These are phyloP conservation scores for Tremellales sp. DNA, from an alignment of 1,284 basidiomycete species.

Conservation along the genomic window DNA sequence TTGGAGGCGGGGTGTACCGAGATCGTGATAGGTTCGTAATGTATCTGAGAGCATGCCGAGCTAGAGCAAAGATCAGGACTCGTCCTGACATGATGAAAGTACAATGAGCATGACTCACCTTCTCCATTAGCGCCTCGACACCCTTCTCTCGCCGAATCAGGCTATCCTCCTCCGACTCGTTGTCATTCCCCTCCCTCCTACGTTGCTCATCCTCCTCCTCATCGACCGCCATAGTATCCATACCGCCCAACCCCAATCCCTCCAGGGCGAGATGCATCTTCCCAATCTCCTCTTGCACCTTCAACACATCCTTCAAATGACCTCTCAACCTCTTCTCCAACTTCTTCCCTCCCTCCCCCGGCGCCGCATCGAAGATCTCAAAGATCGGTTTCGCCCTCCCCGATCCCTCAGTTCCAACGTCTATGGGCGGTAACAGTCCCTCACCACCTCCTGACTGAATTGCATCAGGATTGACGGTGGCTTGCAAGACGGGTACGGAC, in stretches of 20 bases:
- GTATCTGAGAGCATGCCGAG: conserved; percentile 21
- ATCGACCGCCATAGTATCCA: conserved; percentile 1
- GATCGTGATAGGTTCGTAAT: conserved; percentile 27
- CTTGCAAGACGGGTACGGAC: too few relatives aligned
- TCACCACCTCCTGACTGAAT: too few relatives aligned
- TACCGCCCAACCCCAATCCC: conserved; percentile 12
- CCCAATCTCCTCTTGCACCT: conserved; percentile 30
- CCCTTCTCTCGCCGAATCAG: conserved; percentile 22
- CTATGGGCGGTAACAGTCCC: too few relatives aligned
- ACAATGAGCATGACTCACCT: too few relatives aligned
- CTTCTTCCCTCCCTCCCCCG: conserved; percentile 12
- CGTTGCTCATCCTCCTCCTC: conserved; percentile 1
- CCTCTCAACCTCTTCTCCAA: conserved; percentile 24
- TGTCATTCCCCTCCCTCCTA: background rate
- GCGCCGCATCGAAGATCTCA: conserved; percentile 32
- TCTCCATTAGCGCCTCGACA: conserved; percentile 32
- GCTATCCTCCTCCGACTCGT: conserved; percentile 3
- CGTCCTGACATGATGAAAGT: background rate
- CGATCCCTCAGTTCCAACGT: too few relatives aligned
- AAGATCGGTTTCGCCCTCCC: too few relatives aligned
- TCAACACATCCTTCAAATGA: conserved; percentile 29
- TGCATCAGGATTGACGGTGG: too few relatives aligned
- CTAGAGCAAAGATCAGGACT: conserved; percentile 4
- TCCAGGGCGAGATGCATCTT: conserved; percentile 31
- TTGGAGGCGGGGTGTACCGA: conserved; percentile 26